Evolutionary conservation across 176 grass and related monocot species (phyloP), one percentile per base, ranked within the genome.

Genomic region (Carex kokanica): DNA sequence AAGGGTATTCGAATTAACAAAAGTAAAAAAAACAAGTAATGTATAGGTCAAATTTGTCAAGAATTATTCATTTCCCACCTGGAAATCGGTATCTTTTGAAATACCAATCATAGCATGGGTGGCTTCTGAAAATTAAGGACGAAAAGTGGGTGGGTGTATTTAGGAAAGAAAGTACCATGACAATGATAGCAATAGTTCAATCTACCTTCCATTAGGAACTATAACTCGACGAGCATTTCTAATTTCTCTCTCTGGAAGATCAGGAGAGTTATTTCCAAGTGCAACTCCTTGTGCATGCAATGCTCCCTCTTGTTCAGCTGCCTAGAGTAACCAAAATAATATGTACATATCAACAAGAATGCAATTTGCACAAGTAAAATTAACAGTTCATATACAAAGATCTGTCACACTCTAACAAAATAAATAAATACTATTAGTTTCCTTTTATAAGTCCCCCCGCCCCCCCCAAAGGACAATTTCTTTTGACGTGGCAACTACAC

Each of bases 171-270:
- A 27, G 25, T 54, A 17, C 51, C 14, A 25, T 56, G 25, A 78
- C 8, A 25, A 38, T 51, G 61, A 65, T 64, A 84, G 61, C 49
- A 89, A 64, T 77, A 85, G 38, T 70, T 81, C 87, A 84, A 62
- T 73, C 49, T 88, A 97, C 92, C 95, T 94, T 85, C 65, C 84
- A 85, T 69, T 85, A 27, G 73, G 23, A 20, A 57, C 40, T 74
- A 74, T 88, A 67, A 69, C 67, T 84, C 62, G 70, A 83, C 83
- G 81, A 21, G 20, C 25, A 62, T 80, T 75, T 60, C 74, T 62
- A 57, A 72, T 49, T 89, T 91, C 86, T 71, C 84, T 90, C 60
- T 79, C 84, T 86, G 88, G 87, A 79, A 86, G 84, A 81, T 87
- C 64, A 66, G 86, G 82, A 78, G 90, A 83, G 80, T 77, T 67